phyloP scores from a whole-genome alignment of 1,139 yeast species.

The Debaryomyces fabryi region DNA sequence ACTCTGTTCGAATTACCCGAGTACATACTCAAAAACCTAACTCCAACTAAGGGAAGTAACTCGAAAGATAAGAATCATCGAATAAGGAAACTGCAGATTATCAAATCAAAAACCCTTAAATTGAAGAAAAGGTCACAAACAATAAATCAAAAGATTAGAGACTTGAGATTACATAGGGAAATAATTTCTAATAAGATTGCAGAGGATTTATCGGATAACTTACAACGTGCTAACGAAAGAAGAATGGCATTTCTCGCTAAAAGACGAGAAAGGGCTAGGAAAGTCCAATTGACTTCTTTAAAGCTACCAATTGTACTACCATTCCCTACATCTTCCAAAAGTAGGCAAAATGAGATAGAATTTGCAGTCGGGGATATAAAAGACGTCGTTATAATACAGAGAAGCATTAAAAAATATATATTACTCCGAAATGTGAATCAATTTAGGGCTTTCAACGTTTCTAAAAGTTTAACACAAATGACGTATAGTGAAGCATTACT shows the following conservation, averaged over 20 bases:
- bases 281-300: not conserved
- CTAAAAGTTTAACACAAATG: slow-evolving; percentile 11
- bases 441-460: slow-evolving; percentile 13
- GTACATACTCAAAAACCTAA: slow-evolving; percentile 22
- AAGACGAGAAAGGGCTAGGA: slow-evolving; percentile 19
- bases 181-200: slow-evolving; percentile 5
- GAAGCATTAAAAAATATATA: slow-evolving; percentile 7
- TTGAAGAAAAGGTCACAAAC: slow-evolving; percentile 17
- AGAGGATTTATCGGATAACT: slow-evolving; percentile 14
- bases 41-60: slow-evolving; percentile 18
- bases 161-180: slow-evolving; percentile 14
- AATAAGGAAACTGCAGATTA: slow-evolving; percentile 7
- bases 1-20: slow-evolving; percentile 20
- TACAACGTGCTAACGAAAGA: slow-evolving; percentile 22
- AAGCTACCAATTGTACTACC: not conserved
- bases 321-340: not conserved
- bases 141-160: slow-evolving; percentile 17
- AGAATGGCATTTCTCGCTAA: slow-evolving; percentile 19
- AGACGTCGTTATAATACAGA: slow-evolving; percentile 6
- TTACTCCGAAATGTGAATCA: slow-evolving; percentile 10
- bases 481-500: slow-evolving; percentile 15
- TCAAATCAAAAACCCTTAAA: slow-evolving; percentile 15
- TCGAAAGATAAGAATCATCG: slow-evolving; percentile 9
- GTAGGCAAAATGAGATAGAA: not conserved
- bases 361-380: not conserved